Percentiles rank a stretch among this genome's conserved stretches.
Conservation (phyloP, 179 eudicot genomes). For the Beta lomatogona region DNA sequence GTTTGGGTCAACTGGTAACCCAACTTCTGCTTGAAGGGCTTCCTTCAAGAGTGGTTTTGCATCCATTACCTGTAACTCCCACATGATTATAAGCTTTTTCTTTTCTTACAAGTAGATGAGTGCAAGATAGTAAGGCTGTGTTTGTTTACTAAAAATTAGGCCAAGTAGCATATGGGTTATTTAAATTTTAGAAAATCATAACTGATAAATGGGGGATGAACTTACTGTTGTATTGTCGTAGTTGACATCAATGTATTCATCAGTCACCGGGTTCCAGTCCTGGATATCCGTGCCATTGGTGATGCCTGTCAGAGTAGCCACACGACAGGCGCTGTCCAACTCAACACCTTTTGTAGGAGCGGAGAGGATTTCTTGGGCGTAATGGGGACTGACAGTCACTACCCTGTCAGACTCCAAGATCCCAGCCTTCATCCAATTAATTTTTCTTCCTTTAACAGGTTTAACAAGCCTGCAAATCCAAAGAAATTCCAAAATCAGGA, state of each 20-base stretch:
- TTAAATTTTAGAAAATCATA: not conserved
- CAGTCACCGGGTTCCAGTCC: slow-evolving; percentile 88
- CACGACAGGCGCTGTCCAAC: slow-evolving; percentile 58
- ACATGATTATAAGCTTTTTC: not conserved
- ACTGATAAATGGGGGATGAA: not conserved
- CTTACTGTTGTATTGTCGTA: slow-evolving; percentile 72
- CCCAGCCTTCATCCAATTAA: slow-evolving; percentile 97
- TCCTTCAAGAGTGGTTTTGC: slow-evolving; percentile 83
- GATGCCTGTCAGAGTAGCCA: slow-evolving; percentile 57
- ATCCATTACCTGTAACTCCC: slow-evolving; percentile 57
- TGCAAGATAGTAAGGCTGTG: not conserved
- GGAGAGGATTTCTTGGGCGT: slow-evolving; percentile 75
- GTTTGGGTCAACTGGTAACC: slow-evolving; percentile 70
- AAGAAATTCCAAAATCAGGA: not conserved
- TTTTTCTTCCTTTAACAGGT: slow-evolving; percentile 82
- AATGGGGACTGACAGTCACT: slow-evolving; percentile 87
- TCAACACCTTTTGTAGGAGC: slow-evolving; percentile 75
- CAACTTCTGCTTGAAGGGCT: slow-evolving; percentile 92
- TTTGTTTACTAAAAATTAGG: not conserved
- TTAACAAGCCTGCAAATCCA: slow-evolving; percentile 54
- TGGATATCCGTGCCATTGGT: slow-evolving; percentile 88
- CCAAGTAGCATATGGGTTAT: not conserved
- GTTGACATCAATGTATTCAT: slow-evolving; percentile 62
- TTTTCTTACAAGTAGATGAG: not conserved
- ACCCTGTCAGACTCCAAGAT: slow-evolving; percentile 65